phyloP scores from a whole-genome alignment of 805 yeast genomes.

The Yarrowia divulgata region DNA sequence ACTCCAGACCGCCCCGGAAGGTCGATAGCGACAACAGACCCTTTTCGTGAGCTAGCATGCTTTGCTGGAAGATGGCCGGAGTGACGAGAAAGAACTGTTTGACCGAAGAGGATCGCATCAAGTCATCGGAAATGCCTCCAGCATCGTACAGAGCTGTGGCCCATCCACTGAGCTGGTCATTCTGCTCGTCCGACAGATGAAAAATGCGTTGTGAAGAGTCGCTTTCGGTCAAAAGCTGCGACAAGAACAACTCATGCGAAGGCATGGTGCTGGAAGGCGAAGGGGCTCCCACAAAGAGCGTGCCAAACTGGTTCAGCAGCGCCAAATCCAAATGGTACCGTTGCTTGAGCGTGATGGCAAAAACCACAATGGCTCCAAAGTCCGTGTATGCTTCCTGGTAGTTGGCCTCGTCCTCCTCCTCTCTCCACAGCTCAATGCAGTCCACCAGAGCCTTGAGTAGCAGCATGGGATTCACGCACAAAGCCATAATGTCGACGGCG shows the following conservation, averaged over 20 bases:
- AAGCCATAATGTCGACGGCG: conserved; percentile 55
- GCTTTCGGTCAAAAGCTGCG: conserved; percentile 40
- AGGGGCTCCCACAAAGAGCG: conserved; percentile 34
- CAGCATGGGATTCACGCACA: conserved; percentile 56
- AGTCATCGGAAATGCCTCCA: conserved; percentile 84
- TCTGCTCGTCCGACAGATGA: conserved; percentile 44
- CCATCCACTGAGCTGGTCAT: conserved; percentile 68
- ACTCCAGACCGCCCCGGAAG: conserved; percentile 81
- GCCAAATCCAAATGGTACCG: conserved; percentile 51
- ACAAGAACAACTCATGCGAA: conserved; percentile 40
- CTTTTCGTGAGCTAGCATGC: conserved; percentile 64
- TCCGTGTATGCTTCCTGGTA: conserved; percentile 73
- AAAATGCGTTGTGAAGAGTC: conserved; percentile 40
- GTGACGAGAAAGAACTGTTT: conserved; percentile 72
- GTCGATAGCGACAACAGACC: conserved; percentile 65
- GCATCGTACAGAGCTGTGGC: conserved; percentile 78
- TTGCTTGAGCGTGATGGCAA: conserved; percentile 54
- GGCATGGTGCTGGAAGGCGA: conserved; percentile 40
- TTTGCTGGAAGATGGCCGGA: conserved; percentile 77
- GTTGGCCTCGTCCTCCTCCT: conserved; percentile 63
- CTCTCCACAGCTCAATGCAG: conserved; percentile 59
- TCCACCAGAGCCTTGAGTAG: conserved; percentile 57
- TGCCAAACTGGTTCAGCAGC: conserved; percentile 14
- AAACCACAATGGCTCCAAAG: conserved; percentile 66
- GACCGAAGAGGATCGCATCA: conserved; percentile 69